Evolutionary conservation across 257 asterid species (phyloP), one percentile per base, ranked within the genome.

Genomic region (Plectranthus barbatus): DNA sequence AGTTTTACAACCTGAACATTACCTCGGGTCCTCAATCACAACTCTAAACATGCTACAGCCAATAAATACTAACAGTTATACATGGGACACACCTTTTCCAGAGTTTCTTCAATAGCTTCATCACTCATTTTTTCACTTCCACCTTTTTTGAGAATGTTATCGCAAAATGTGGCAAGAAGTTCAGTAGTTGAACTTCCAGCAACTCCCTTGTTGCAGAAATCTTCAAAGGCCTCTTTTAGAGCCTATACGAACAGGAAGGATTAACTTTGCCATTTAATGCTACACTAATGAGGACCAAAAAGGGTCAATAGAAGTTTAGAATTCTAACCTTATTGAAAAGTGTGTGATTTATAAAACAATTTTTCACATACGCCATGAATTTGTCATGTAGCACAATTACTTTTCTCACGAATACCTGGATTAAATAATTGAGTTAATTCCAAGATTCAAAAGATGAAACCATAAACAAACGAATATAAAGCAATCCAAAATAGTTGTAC

Each of bases 161-260:
- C 99, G 51, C 99, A 93, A 74, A 87, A 93, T 46, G 99, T 85
- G 37, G 99, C 97, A 5, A 93, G 94, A 72, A 93, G 96, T 74
- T 93, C 99, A 0, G 99, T 97, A 57, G 88, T 90, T 8, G 99
- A 90, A 74, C 95, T 93, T 72, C 99, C 99, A 72, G 95, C 90
- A 71, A 93, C 93, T 44, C 97, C 96, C 77, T 93, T 93, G 79
- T 93, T 93, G 85, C 99, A 93, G 70, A 93, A 93, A 56, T 83
- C 81, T 74, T 93, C 99, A 67, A 93, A 93, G 55, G 99, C 99
- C 79, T 93, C 99, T 73, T 93, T 93, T 39, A 93, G 96, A 72
- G 99, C 97, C 99, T 93, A 44, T 31, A 51, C 26, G 40, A 40
- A 41, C 50, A 62, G 34, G 29, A 72, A 18, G 23, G 14, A 42